phyloP scores from a whole-genome alignment of 306 rosid genomes.

The peach (Prunus persica) region Prunus_persica_NCBIv2 NC_034010.1:21825501-21826000 shows the following conservation, averaged over 20 bases:
- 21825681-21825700: background rate
- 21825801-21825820: background rate
- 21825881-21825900: background rate
- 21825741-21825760: background rate
- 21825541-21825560: background rate
- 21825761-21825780: background rate
- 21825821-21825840: background rate
- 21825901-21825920: background rate
- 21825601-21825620: background rate
- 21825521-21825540: background rate
- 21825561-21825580: background rate
- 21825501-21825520: conserved; percentile 6
- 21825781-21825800: background rate
- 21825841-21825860: background rate
- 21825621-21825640: conserved; percentile 2
- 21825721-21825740: background rate
- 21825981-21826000: background rate
- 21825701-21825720: background rate
- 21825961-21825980: background rate
- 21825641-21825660: conserved; percentile 2
- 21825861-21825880: background rate
- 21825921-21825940: background rate
- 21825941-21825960: background rate
- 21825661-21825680: background rate
- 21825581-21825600: background rate